A percentile compares a stretch with the other conserved stretches of the same genome.
Conservation (phyloP, 257 asterid species). For the Jacaranda copaia region DNA sequence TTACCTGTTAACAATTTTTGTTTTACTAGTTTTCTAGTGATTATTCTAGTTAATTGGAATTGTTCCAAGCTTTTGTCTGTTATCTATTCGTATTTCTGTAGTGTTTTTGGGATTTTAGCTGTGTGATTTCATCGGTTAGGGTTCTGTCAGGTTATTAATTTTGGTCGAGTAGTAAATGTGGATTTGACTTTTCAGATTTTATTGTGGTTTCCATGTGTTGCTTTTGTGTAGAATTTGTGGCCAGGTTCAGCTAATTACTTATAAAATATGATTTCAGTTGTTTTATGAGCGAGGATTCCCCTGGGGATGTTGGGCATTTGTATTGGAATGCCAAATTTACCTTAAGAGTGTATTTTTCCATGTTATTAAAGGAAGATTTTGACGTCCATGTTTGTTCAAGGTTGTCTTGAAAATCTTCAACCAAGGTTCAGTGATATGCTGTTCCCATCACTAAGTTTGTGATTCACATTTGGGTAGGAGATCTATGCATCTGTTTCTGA, state of each 20-base stretch:
- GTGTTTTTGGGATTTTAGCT: not conserved
- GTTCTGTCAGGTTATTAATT: not conserved
- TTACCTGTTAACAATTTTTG: not conserved
- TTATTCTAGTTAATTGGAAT: not conserved
- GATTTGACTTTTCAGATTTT: not conserved
- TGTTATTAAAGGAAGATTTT: not conserved
- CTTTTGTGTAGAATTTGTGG: not conserved
- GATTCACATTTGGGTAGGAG: not conserved
- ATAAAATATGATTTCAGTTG: not conserved
- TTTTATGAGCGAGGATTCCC: not conserved
- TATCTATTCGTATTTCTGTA: not conserved
- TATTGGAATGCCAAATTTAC: not conserved
- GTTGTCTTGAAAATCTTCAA: not conserved
- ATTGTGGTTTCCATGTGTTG: not conserved
- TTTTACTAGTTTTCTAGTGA: not conserved
- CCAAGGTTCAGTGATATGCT: not conserved
- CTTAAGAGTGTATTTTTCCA: not conserved
- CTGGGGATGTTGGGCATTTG: not conserved
- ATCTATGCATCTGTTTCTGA: not conserved
- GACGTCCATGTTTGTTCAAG: not conserved
- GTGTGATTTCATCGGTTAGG: conserved; percentile 1
- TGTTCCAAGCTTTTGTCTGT: not conserved
- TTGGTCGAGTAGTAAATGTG: not conserved
- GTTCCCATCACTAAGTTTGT: not conserved
- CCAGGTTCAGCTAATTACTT: not conserved